Conservation (phyloP, 257 asterid species). For the Fraxinus cuspidata region DNA sequence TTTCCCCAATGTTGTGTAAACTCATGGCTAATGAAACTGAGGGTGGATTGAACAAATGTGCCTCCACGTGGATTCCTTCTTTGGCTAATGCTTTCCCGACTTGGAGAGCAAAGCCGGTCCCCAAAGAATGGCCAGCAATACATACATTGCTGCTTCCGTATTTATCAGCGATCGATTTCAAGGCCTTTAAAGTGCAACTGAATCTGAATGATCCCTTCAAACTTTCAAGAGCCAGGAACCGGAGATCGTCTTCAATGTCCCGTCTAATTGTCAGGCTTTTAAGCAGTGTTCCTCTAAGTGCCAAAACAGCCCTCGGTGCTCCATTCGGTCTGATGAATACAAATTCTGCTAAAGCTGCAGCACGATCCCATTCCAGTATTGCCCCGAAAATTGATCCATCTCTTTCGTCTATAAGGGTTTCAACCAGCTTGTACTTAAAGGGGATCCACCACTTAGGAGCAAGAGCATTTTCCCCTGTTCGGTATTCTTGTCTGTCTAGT, state of each 20-base stretch:
- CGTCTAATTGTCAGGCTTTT: slow-evolving; percentile 81
- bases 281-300: slow-evolving; percentile 82
- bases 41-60: slow-evolving; percentile 96
- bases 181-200: slow-evolving; percentile 49
- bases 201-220: slow-evolving; percentile 89
- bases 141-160: slow-evolving; percentile 78
- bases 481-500: slow-evolving; percentile 85
- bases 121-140: slow-evolving; percentile 86
- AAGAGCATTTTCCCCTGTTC: slow-evolving; percentile 67
- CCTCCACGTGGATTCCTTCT: slow-evolving; percentile 84
- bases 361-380: slow-evolving; percentile 88
- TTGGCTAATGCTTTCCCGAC: slow-evolving; percentile 93
- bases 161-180: slow-evolving; percentile 56
- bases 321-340: slow-evolving; percentile 78
- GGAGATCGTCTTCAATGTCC: slow-evolving; percentile 88
- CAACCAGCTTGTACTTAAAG: slow-evolving; percentile 78
- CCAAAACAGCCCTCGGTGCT: slow-evolving; percentile 86
- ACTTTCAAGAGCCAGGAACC: slow-evolving; percentile 92
- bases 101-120: slow-evolving; percentile 97
- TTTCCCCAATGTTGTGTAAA: slow-evolving; percentile 68
- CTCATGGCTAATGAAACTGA: slow-evolving; percentile 88
- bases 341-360: slow-evolving; percentile 81
- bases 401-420: slow-evolving; percentile 75
- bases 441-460: slow-evolving; percentile 99
- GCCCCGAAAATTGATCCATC: slow-evolving; percentile 97